A percentile compares a stretch with the other conserved stretches of the same genome.
These are phyloP conservation scores for Diplosphaera chodatii DNA, from an alignment of 139 green algal genomes.

Conservation along the genomic window DNA sequence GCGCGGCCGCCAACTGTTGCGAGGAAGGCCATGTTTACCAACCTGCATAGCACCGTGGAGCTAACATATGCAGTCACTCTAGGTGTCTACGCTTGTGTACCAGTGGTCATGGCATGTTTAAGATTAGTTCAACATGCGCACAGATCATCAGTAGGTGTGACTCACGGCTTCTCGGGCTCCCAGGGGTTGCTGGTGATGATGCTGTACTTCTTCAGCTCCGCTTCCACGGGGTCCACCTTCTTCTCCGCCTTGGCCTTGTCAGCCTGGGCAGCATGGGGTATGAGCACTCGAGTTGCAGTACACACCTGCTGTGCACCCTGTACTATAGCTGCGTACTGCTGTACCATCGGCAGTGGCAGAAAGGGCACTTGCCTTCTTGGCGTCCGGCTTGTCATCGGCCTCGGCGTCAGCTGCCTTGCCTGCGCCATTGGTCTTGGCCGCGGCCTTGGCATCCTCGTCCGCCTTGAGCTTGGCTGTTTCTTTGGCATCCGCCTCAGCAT, in stretches of 20 bases:
- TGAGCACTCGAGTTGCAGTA: no score
- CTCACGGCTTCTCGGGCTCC: constrained; percentile 78
- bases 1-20: constrained; percentile 76
- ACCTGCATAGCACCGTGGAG: no score
- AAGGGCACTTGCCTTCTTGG: constrained; percentile 22
- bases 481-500: neutral
- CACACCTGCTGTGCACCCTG: no score
- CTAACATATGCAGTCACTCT: no score
- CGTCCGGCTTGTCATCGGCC: constrained; percentile 39
- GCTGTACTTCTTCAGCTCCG: constrained; percentile 53
- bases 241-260: constrained; percentile 25
- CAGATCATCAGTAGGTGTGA: neutral
- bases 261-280: constrained; percentile 13
- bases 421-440: constrained; percentile 3
- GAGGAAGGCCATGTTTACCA: constrained; percentile 96
- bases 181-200: constrained; percentile 84
- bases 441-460: constrained; percentile 5
- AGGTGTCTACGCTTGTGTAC: no score
- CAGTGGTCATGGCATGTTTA: no score
- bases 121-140: no score
- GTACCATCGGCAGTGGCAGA: no score
- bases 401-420: constrained; percentile 23
- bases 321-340: no score
- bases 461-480: constrained; percentile 13
- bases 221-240: constrained; percentile 34